Evolutionary conservation across 768 basidiomycete genomes (phyloP).

Genomic region (Sporobolomyces pararoseus): DNA sequence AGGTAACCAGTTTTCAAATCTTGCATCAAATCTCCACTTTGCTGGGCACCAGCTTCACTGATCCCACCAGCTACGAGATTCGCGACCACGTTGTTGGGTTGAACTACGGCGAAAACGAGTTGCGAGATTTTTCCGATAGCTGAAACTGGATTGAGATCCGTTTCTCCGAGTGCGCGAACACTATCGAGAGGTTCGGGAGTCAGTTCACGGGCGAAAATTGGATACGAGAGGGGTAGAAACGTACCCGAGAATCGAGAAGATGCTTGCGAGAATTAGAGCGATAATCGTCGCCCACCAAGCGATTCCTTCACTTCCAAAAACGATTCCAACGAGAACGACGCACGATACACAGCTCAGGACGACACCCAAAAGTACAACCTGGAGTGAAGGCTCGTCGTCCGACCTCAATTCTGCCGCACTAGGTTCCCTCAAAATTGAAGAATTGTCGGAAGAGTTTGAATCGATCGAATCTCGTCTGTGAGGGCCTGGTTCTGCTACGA

Average conservation of each 20-base stretch:
- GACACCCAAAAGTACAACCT: conserved; percentile 73
- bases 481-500: conserved; percentile 89
- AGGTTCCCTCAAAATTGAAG: neutral
- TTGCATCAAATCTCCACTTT: conserved; percentile 98
- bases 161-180: conserved; percentile 90
- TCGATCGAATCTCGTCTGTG: conserved; percentile 47
- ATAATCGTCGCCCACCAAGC: conserved; percentile 90
- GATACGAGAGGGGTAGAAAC: conserved; percentile 37
- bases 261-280: conserved; percentile 73
- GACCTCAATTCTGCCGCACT: conserved; percentile 8
- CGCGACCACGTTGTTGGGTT: conserved; percentile 73
- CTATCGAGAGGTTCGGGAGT: conserved; percentile 53
- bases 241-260: conserved; percentile 83
- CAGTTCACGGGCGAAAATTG: neutral
- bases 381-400: conserved; percentile 62
- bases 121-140: conserved; percentile 94
- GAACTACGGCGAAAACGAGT: conserved; percentile 82
- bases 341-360: conserved; percentile 62
- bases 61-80: conserved; percentile 96
- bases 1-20: conserved; percentile 95
- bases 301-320: conserved; percentile 88
- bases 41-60: conserved; percentile 91
- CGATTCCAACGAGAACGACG: conserved; percentile 73
- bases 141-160: conserved; percentile 74
- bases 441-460: neutral